Percentiles rank a stretch among this genome's conserved stretches.
These are phyloP conservation scores for Vicia sativa DNA, from an alignment of 306 rosid species.

Conservation along the genomic window DNA sequence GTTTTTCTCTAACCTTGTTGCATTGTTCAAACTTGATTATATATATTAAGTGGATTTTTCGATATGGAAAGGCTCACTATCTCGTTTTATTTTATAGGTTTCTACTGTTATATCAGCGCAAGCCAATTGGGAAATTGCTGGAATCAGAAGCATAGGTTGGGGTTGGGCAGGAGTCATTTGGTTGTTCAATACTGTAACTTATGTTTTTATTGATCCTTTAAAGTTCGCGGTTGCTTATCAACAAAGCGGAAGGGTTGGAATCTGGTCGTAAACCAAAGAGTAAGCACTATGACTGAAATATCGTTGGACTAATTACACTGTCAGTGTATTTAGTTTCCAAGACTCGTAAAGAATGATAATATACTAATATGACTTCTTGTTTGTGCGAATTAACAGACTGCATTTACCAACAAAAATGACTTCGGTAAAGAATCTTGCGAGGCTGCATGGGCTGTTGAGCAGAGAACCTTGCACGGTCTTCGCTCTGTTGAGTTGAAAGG, in stretches of 20 bases:
- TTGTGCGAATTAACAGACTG: conserved; percentile 59
- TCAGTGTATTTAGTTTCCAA: too few species aligned
- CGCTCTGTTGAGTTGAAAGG: conserved; percentile 46
- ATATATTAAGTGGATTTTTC: conserved; percentile 13
- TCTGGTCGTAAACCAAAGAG: conserved; percentile 64
- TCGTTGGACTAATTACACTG: neutral
- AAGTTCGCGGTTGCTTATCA: conserved; percentile 73
- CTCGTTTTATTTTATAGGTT: conserved; percentile 44
- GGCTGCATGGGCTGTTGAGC: conserved; percentile 77
- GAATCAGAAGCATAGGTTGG: conserved; percentile 63
- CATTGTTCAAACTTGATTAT: neutral
- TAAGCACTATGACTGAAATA: conserved; percentile 42
- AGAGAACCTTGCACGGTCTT: conserved; percentile 73
- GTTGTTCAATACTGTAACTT: conserved; percentile 57
- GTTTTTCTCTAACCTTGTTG: conserved; percentile 3
- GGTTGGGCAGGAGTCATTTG: conserved; percentile 72
- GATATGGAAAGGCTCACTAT: conserved; percentile 6
- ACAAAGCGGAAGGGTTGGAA: conserved; percentile 72
- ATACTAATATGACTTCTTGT: conserved; percentile 10
- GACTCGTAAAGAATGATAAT: neutral
- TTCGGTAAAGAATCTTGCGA: conserved; percentile 74
- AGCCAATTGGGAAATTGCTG: conserved; percentile 45
- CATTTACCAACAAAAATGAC: conserved; percentile 66
- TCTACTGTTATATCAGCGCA: conserved; percentile 70
- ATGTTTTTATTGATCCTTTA: conserved; percentile 67